phyloP scores from a whole-genome alignment of 257 asterid genomes.

The Coffea canephora region DNA sequence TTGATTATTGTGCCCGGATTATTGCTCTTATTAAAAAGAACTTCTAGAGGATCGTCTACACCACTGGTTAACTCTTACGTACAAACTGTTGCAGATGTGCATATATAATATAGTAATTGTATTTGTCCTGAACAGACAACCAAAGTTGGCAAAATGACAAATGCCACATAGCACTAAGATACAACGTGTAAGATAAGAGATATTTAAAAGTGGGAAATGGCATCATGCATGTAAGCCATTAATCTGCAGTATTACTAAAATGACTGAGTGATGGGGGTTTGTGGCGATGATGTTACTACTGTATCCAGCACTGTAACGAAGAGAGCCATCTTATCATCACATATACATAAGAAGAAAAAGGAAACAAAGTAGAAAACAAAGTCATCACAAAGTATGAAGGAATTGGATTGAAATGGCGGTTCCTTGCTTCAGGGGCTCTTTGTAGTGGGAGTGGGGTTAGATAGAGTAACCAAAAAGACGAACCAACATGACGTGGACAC shows the following conservation, averaged over 20 bases:
- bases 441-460: conserved; percentile 11
- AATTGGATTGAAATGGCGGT: conserved; percentile 10
- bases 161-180: conserved; percentile 22
- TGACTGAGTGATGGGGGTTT: not conserved
- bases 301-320: not conserved
- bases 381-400: not conserved
- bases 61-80: not conserved
- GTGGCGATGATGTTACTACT: conserved; percentile 14
- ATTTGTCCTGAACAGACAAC: not conserved
- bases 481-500: conserved; percentile 31
- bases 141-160: conserved; percentile 23
- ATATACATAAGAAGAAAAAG: not conserved
- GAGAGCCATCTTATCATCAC: not conserved
- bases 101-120: not conserved
- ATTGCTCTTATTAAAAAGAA: not conserved
- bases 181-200: conserved; percentile 5
- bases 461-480: not conserved
- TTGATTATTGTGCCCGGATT: not conserved
- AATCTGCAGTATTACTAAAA: not conserved
- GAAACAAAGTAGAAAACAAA: no score
- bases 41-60: no score
- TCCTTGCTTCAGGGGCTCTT: conserved; percentile 18
- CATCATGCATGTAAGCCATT: conserved; percentile 13
- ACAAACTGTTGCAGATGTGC: not conserved
- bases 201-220: conserved; percentile 13